A percentile compares a stretch with the other conserved stretches of the same genome.
These are phyloP conservation scores for Arthrobotrys sphaeroides DNA, from an alignment of 2,329 filamentous ascomycete species.

Conservation along the genomic window DNA sequence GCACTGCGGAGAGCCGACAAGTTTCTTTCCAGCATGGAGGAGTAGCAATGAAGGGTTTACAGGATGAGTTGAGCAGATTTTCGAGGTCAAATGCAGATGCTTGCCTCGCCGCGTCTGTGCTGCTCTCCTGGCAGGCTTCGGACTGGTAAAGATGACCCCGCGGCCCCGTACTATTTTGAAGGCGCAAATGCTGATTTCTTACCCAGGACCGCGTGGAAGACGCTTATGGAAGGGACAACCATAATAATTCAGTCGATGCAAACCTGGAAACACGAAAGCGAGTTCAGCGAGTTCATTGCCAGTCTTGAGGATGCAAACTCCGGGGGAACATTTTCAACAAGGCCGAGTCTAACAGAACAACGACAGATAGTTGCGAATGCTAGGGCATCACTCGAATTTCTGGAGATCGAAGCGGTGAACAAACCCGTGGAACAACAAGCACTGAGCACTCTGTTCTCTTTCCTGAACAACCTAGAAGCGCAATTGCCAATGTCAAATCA, in stretches of 20 bases:
- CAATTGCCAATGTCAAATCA: slow-evolving; percentile 75
- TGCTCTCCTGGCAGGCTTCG: slow-evolving; percentile 94
- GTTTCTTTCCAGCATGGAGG: slow-evolving; percentile 90
- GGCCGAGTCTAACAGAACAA: slow-evolving; percentile 71
- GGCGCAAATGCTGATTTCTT: slow-evolving; percentile 60
- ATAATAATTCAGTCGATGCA: slow-evolving; percentile 93
- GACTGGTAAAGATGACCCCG: slow-evolving; percentile 77
- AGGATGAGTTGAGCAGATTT: slow-evolving; percentile 85
- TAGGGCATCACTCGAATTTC: slow-evolving; percentile 72
- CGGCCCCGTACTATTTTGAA: neutral
- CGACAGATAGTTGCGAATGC: slow-evolving; percentile 77
- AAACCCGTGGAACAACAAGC: slow-evolving; percentile 75
- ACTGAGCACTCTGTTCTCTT: slow-evolving; percentile 76
- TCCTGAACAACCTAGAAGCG: slow-evolving; percentile 73
- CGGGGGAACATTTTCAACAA: slow-evolving; percentile 73
- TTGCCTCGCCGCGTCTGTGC: slow-evolving; percentile 86
- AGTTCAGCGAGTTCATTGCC: slow-evolving; percentile 82
- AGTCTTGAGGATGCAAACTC: slow-evolving; percentile 69
- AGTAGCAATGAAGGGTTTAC: slow-evolving; percentile 83
- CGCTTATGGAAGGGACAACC: slow-evolving; percentile 88
- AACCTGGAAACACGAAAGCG: slow-evolving; percentile 86
- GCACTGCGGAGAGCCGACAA: slow-evolving; percentile 83
- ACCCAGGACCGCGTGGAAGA: slow-evolving; percentile 86
- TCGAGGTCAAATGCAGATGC: slow-evolving; percentile 88
- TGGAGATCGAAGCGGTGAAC: slow-evolving; percentile 74